Evolutionary conservation across 371 early-diverging fungal genomes (phyloP).

Genomic region (Dichotomocladium elegans): DNA sequence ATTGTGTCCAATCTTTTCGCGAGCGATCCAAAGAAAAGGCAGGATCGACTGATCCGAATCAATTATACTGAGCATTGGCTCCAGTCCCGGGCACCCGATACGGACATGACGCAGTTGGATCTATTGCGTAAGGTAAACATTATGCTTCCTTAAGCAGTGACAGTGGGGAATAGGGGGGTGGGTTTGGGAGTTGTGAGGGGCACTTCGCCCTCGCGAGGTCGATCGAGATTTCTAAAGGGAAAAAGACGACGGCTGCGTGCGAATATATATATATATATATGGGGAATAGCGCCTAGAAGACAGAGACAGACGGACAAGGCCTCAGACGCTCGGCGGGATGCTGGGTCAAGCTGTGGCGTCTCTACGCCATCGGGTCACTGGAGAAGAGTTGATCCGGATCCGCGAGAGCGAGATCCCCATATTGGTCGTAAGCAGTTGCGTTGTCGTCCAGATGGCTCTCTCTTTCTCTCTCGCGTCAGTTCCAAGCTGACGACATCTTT

Average conservation of each 20-base stretch:
- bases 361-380: conserved; percentile 21
- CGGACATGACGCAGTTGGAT: too few relatives aligned
- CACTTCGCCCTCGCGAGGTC: too few relatives aligned
- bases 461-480: neutral
- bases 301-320: conserved; percentile 15
- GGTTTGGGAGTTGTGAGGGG: too few relatives aligned
- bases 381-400: conserved; percentile 12
- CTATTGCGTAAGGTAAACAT: too few relatives aligned
- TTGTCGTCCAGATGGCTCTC: too few relatives aligned
- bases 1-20: conserved; percentile 16
- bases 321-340: conserved; percentile 16
- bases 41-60: conserved; percentile 12
- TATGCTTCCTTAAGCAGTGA: too few relatives aligned
- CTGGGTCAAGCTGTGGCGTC: conserved; percentile 24
- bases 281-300: conserved; percentile 4
- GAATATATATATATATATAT: too few relatives aligned
- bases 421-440: conserved; percentile 18
- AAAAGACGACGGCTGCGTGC: too few relatives aligned
- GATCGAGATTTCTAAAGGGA: too few relatives aligned
- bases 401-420: conserved; percentile 6
- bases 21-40: conserved; percentile 11
- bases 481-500: neutral
- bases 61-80: conserved; percentile 25
- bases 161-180: too few relatives aligned
- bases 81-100: too few relatives aligned